Percentiles rank a stretch among this genome's conserved stretches.
Conservation (phyloP, 1,284 basidiomycete genomes). For the Gomphus bonarii region DNA sequence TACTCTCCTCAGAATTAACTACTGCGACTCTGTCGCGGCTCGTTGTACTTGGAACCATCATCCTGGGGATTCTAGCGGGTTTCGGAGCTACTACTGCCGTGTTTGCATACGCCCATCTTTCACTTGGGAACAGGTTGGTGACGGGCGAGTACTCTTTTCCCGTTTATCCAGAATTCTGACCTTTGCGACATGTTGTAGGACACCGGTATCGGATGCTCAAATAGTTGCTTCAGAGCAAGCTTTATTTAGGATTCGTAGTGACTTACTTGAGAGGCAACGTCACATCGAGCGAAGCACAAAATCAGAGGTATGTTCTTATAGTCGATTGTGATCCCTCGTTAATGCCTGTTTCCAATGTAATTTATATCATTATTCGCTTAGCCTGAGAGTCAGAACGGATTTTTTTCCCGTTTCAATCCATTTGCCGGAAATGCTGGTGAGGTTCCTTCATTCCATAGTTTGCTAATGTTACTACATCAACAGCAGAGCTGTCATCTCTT, state of each 20-base stretch:
- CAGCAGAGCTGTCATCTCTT: conserved; percentile 24
- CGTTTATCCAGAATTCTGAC: neutral
- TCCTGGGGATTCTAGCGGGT: conserved; percentile 63
- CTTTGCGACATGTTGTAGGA: neutral
- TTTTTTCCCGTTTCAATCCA: conserved; percentile 17
- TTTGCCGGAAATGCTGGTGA: conserved; percentile 14
- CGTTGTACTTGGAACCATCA: conserved; percentile 63
- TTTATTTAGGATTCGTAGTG: conserved; percentile 39
- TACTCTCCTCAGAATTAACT: conserved; percentile 28
- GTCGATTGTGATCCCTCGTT: neutral
- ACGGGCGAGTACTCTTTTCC: no score
- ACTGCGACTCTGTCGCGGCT: conserved; percentile 46
- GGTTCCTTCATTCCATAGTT: neutral
- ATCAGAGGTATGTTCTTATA: conserved; percentile 20
- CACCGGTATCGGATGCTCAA: conserved; percentile 31
- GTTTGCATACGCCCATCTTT: conserved; percentile 7
- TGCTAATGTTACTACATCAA: neutral
- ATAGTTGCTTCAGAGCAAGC: conserved; percentile 39
- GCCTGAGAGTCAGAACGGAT: conserved; percentile 11
- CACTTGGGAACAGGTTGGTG: conserved; percentile 9
- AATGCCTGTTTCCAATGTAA: neutral
- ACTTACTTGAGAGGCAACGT: conserved; percentile 30
- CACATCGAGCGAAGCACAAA: conserved; percentile 28
- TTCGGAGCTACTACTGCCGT: conserved; percentile 52
- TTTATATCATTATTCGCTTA: neutral